Conservation (phyloP, 768 basidiomycete genomes). For the Kwoniella europaea region DNA sequence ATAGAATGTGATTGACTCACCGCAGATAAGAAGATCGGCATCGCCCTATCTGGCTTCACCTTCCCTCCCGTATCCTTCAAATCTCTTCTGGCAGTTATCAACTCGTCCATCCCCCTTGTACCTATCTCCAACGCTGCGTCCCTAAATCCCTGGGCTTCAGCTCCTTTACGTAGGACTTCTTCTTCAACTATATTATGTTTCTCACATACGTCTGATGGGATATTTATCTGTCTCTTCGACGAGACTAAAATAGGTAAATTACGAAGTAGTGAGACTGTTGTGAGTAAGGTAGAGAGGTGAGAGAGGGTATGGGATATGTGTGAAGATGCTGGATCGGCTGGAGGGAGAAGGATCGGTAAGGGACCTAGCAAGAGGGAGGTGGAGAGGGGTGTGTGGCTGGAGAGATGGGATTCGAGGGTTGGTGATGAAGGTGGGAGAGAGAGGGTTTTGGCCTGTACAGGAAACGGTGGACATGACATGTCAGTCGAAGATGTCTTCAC, state of each 20-base stretch:
- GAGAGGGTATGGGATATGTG: slow-evolving; percentile 53
- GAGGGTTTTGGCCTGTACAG: slow-evolving; percentile 39
- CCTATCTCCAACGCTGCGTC: slow-evolving; percentile 55
- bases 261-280: slow-evolving; percentile 51
- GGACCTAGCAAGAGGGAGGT: slow-evolving; percentile 54
- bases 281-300: slow-evolving; percentile 53
- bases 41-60: slow-evolving; percentile 42
- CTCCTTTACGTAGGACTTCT: slow-evolving; percentile 61
- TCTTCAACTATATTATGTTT: slow-evolving; percentile 55
- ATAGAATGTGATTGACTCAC: slow-evolving; percentile 30
- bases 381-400: slow-evolving; percentile 44
- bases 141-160: slow-evolving; percentile 60
- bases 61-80: slow-evolving; percentile 45
- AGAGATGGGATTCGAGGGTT: slow-evolving; percentile 48
- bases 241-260: slow-evolving; percentile 45
- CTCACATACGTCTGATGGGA: slow-evolving; percentile 46
- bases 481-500: too few relatives aligned
- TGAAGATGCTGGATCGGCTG: slow-evolving; percentile 44
- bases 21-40: slow-evolving; percentile 53
- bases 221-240: slow-evolving; percentile 44
- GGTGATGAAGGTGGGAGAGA: slow-evolving; percentile 38
- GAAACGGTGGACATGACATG: too few relatives aligned
- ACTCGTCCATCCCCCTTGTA: slow-evolving; percentile 58
- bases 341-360: slow-evolving; percentile 53
- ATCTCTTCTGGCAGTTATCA: slow-evolving; percentile 57